Base-by-base conservation (phyloP, 352 stramenopile genomes). In the Pythium insidiosum region DNA sequence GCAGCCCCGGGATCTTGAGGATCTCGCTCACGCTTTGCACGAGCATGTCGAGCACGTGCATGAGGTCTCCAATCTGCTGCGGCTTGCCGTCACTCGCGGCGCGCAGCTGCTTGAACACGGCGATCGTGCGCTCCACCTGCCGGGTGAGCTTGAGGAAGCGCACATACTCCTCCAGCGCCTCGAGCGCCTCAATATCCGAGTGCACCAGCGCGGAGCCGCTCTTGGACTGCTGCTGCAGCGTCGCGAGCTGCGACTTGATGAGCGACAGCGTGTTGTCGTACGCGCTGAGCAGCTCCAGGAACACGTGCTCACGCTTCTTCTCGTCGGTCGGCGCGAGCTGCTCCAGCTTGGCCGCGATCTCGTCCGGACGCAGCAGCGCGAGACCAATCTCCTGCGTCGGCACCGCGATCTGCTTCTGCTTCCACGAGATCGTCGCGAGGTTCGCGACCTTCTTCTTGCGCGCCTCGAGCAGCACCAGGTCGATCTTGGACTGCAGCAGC, bases 361-460 rank as follows among this genome's bases (percentile, higher is more conserved):
- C 79, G n/a, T 88, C 75, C 0, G 76, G 78, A 28, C 77, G 76
- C 38, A 92, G 42, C 43, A 88, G 26, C 30, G 74, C 72, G 34
- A 92, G 37, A 23, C 61, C 71, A 22, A 92, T 61, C 50, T 89
- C 77, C 44, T 89, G 72, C 19, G 70, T 82, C 2, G 76, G 73
- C 24, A 92, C 56, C 9, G 73, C 67, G 15, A 92, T 56, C 42
- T 83, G 56, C 58, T 86, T 80, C 33, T 82, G 67, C 63, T 88
- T 89, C 79, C 76, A 92, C 44, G 73, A 63, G 47, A 92, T 78
- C 0, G 71, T 86, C 36, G 66, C 76, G n/a, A 92, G 53, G 46
- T 69, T 73, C 12, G 77, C 78, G n/a, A 85, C 79, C 61, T 92
- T 92, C 40, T 88, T 71, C 61, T 89, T 92, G 20, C 76, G 74